Percentiles rank a stretch among this genome's conserved stretches.
Conservation (phyloP, 2,329 filamentous ascomycete genomes). For the Cladosporium sphaerospermum region DNA sequence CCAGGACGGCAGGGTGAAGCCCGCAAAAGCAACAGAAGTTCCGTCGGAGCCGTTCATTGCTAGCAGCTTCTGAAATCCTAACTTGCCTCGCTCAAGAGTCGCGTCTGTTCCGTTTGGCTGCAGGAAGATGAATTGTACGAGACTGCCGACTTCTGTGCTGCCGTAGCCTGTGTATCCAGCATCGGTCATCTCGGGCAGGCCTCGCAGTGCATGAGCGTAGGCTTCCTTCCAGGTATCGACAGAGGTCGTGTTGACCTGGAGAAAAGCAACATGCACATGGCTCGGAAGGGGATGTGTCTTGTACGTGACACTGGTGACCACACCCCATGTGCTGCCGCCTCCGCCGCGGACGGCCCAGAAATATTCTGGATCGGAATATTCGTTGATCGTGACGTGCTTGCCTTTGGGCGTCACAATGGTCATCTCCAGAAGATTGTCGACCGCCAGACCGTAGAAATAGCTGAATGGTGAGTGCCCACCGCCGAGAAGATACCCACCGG, state of each 20-base stretch:
- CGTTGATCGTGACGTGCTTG: constrained; percentile 14
- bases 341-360: constrained; percentile 5
- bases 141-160: neutral
- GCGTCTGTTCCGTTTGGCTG: neutral
- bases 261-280: neutral
- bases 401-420: constrained; percentile 21
- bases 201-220: neutral
- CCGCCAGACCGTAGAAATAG: constrained; percentile 21
- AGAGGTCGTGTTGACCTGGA: neutral
- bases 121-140: constrained; percentile 3
- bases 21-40: neutral
- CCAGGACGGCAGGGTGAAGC: neutral
- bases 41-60: neutral
- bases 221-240: neutral
- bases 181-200: neutral
- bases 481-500: constrained; percentile 21
- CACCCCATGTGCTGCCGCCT: constrained; percentile 2
- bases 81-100: neutral
- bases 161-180: constrained; percentile 1
- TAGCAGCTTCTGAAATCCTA: neutral
- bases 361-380: neutral
- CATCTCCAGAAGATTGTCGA: constrained; percentile 23
- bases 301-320: neutral
- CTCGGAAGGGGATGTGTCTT: neutral
- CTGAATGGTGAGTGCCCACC: constrained; percentile 21